These are phyloP conservation scores for Hanseniaspora meyeri DNA, from an alignment of 805 yeast genomes.

Conservation along the genomic window DNA sequence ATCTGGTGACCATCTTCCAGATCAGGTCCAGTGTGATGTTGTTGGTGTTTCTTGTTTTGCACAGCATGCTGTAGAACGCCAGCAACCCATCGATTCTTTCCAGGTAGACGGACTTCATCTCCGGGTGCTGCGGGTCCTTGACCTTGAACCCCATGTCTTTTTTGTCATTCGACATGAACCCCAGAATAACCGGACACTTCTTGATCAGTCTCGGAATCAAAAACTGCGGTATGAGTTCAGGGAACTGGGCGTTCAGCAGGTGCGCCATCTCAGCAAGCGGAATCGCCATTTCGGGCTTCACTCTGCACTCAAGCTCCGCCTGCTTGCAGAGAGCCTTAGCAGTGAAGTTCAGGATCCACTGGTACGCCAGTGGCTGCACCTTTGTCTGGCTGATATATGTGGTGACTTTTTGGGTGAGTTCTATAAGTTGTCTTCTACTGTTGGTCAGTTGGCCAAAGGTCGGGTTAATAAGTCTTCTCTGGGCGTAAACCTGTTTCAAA, in stretches of 20 bases:
- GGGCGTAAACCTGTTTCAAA: slow-evolving; percentile 39
- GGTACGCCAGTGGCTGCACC: slow-evolving; percentile 39
- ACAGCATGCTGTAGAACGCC: slow-evolving; percentile 65
- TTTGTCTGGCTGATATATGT: slow-evolving; percentile 39
- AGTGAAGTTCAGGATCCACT: slow-evolving; percentile 68
- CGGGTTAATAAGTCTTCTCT: slow-evolving; percentile 70
- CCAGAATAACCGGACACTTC: slow-evolving; percentile 81
- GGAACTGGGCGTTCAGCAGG: slow-evolving; percentile 38
- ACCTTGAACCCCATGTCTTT: slow-evolving; percentile 75
- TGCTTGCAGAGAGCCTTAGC: slow-evolving; percentile 81
- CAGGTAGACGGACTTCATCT: slow-evolving; percentile 54
- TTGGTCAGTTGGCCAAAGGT: slow-evolving; percentile 85
- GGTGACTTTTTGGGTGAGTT: slow-evolving; percentile 40
- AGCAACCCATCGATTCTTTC: slow-evolving; percentile 82
- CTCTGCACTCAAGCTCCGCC: slow-evolving; percentile 84
- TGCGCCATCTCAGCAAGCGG: slow-evolving; percentile 64
- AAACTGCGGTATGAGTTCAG: slow-evolving; percentile 30
- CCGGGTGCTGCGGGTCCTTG: slow-evolving; percentile 28
- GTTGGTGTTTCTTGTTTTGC: slow-evolving; percentile 35
- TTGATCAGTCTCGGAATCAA: slow-evolving; percentile 71
- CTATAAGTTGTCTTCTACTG: slow-evolving; percentile 45
- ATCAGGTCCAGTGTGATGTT: slow-evolving; percentile 37
- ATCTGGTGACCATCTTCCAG: slow-evolving; percentile 68
- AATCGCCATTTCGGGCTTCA: slow-evolving; percentile 60
- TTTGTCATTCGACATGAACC: slow-evolving; percentile 67